Conservation (phyloP, 2,329 filamentous ascomycete genomes). For the Aureobasidium sp. region DNA sequence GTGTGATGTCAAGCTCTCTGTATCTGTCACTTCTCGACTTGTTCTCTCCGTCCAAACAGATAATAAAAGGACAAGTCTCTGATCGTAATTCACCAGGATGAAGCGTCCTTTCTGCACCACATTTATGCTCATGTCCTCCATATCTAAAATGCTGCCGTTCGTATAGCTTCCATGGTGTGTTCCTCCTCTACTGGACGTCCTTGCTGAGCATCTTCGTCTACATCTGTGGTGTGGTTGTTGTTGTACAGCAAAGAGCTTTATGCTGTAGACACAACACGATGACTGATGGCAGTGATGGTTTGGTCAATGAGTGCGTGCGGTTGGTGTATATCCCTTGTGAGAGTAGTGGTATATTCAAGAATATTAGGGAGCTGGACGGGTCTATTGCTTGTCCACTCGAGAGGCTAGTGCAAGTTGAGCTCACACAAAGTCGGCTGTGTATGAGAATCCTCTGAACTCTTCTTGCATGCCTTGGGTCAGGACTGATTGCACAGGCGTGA, state of each 20-base stretch:
- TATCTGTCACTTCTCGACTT: conserved; percentile 3
- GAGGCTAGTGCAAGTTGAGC: not conserved
- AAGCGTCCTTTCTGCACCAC: not conserved
- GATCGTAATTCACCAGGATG: conserved; percentile 2
- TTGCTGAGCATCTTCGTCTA: not conserved
- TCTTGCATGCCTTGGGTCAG: conserved; percentile 99
- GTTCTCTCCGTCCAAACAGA: conserved; percentile 8
- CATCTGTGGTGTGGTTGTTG: not conserved
- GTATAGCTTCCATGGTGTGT: not conserved
- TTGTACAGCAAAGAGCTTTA: not conserved
- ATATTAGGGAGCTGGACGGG: no score
- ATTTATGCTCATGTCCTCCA: not conserved
- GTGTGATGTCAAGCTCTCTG: conserved; percentile 12
- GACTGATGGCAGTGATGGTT: not conserved
- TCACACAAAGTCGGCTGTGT: conserved; percentile 90
- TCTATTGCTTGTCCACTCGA: not conserved
- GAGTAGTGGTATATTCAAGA: not conserved
- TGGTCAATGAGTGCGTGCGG: not conserved
- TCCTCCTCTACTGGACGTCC: not conserved
- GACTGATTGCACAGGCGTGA: conserved; percentile 97
- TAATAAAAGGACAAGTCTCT: conserved; percentile 2
- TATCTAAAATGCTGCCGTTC: conserved; percentile 8
- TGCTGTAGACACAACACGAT: not conserved
- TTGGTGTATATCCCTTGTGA: not conserved
- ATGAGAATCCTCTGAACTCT: conserved; percentile 99